These are phyloP conservation scores for Ophiostoma australiae DNA, from an alignment of 2,329 filamentous ascomycete species.

Conservation along the genomic window DNA sequence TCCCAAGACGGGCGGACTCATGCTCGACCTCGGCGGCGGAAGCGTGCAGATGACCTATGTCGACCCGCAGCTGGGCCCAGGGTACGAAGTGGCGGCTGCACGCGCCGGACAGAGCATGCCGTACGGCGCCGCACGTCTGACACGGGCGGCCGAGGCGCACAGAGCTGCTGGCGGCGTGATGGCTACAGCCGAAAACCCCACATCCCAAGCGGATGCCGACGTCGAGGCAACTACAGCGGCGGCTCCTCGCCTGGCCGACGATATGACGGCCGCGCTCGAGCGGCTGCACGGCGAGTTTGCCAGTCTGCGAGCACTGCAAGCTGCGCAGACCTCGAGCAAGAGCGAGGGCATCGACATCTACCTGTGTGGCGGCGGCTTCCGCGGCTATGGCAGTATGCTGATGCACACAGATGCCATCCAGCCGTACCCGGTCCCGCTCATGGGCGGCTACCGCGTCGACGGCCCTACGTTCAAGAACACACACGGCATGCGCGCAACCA, in stretches of 20 bases:
- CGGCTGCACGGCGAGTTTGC: constrained; percentile 48
- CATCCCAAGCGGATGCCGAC: background rate
- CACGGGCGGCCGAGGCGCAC: constrained; percentile 35
- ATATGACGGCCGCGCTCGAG: constrained; percentile 57
- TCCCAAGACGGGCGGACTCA: constrained; percentile 53
- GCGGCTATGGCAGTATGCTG: constrained; percentile 84
- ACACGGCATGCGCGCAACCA: constrained; percentile 47
- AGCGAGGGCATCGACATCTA: constrained; percentile 60
- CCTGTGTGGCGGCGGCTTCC: constrained; percentile 83
- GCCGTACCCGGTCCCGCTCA: constrained; percentile 78
- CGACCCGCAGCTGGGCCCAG: constrained; percentile 40
- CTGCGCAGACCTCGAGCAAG: constrained; percentile 35
- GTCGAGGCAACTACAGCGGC: constrained; percentile 39
- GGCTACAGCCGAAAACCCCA: background rate
- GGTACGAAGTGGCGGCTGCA: constrained; percentile 53
- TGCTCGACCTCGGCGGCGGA: constrained; percentile 80
- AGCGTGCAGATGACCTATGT: constrained; percentile 63
- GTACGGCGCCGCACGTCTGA: constrained; percentile 57
- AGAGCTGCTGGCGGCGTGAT: background rate
- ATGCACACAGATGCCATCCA: constrained; percentile 69
- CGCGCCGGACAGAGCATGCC: constrained; percentile 53
- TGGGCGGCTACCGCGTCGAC: constrained; percentile 70
- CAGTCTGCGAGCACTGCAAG: constrained; percentile 38
- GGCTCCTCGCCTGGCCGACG: constrained; percentile 49
- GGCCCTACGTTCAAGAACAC: constrained; percentile 56